phyloP scores from a whole-genome alignment of 371 early-diverging fungal genomes.

The Chytridium lagenaria region DNA sequence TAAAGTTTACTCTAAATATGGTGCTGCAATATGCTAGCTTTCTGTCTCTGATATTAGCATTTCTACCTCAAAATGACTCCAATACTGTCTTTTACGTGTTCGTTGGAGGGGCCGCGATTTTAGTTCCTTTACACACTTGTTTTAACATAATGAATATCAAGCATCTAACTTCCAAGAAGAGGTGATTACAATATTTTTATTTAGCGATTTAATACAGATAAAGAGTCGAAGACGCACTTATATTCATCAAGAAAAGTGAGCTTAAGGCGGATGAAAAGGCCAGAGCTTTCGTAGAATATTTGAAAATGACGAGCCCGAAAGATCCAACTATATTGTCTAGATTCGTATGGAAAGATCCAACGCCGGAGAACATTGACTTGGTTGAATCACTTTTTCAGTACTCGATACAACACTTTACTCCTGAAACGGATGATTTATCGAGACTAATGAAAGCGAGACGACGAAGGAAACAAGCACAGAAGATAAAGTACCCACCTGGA shows the following conservation, averaged over 20 bases:
- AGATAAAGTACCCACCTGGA: not conserved
- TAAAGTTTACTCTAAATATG: not conserved
- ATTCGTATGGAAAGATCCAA: slow-evolving; percentile 3
- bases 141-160: not conserved
- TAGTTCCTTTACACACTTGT: not conserved
- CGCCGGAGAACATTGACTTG: slow-evolving; percentile 4
- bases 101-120: not conserved
- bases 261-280: slow-evolving; percentile 1
- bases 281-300: not conserved
- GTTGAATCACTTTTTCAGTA: slow-evolving; percentile 9
- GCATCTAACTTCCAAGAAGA: not conserved
- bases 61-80: not conserved
- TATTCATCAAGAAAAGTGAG: not conserved
- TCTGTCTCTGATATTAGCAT: not conserved
- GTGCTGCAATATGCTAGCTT: not conserved
- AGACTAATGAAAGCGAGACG: not conserved
- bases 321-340: not conserved
- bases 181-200: not conserved
- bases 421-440: not conserved
- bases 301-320: not conserved
- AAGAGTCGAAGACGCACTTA: not conserved
- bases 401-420: slow-evolving; percentile 7
- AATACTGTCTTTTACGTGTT: not conserved
- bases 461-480: not conserved
- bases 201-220: not conserved